Evolutionary conservation across 345 rosid genomes (phyloP), one percentile per base, ranked within the genome.

Genomic region (Clausena lansium): DNA sequence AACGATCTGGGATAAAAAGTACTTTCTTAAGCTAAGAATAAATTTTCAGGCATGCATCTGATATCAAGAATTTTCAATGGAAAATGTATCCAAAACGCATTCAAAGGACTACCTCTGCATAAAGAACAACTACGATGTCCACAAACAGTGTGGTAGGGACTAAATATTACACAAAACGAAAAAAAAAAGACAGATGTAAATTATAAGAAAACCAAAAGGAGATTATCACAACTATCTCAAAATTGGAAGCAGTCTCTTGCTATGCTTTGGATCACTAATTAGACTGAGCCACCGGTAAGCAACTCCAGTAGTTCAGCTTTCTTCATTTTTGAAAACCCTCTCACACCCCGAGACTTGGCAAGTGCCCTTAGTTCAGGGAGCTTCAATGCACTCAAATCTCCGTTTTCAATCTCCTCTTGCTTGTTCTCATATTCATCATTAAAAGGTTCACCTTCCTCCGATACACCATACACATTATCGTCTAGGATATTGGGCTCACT

Each of bases 311-410:
- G 85, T 9, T 86, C 87, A 3, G 81, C 78, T 83, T 93, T 95
- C 87, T 93, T 95, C 97, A 93, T 88, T 91, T 87, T 95, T 10
- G 97, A 93, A 80, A 80, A 82, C 81, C 96, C 94, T 81, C 87
- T 95, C 71, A 93, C n/a, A 30, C 99, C 94, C 1, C 91, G 88
- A 61, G 95, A 83, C 75, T 92, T 95, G 39, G 98, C 99, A 65
- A 93, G 69, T 73, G 85, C 88, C 81, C 92, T 90, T 74, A 95
- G 87, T 79, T 90, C 97, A 3, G 82, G 52, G 22, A 92, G 79
- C 89, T 95, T 95, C 84, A 92, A 28, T 27, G 83, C 81, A 79
- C 85, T 88, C 83, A 95, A 80, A 77, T 92, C 90, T 52, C 59
- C 78, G 0, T 77, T 79, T 73, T 76, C 79, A 9, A 13, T 77